phyloP scores from a whole-genome alignment of 2,329 filamentous ascomycete species.

The Hypoxylon sp. region DNA sequence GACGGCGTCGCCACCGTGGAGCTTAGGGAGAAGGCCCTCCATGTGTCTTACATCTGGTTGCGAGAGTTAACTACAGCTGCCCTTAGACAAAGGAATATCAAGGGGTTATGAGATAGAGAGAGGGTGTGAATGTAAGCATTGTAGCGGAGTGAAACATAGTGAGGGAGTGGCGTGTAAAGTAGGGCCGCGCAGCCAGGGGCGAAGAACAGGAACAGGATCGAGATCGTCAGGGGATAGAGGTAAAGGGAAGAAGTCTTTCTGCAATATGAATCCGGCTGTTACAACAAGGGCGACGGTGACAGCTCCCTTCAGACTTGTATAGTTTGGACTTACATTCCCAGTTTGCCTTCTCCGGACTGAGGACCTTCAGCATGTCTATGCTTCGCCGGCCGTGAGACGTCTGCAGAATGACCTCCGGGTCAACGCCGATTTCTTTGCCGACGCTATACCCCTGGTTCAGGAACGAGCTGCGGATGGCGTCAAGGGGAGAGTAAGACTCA shows the following conservation, averaged over 20 bases:
- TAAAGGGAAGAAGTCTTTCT: conserved; percentile 2
- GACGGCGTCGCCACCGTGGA: conserved; percentile 78
- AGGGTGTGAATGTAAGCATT: not conserved
- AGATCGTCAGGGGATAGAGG: conserved; percentile 7
- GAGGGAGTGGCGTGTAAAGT: conserved; percentile 2
- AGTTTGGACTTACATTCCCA: conserved; percentile 80
- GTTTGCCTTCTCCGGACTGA: conserved; percentile 85
- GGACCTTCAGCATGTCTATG: conserved; percentile 83
- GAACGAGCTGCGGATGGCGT: not conserved
- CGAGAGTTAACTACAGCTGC: conserved; percentile 10
- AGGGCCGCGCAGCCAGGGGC: conserved; percentile 25
- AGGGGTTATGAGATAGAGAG: not conserved
- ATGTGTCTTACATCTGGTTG: conserved; percentile 77
- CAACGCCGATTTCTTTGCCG: conserved; percentile 82
- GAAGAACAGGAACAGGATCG: conserved; percentile 11
- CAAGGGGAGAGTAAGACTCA: conserved; percentile 49
- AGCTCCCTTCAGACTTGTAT: not conserved
- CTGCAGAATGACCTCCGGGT: conserved; percentile 83
- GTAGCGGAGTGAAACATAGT: conserved; percentile 17
- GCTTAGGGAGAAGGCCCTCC: conserved; percentile 79
- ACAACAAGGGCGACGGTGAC: too few relatives aligned
- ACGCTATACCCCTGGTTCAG: conserved; percentile 59
- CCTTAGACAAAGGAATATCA: not conserved
- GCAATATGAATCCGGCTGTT: not conserved
- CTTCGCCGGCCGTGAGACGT: conserved; percentile 91